phyloP scores from a whole-genome alignment of 108 stramenopile species.

The Schizochytrium sp. region DNA sequence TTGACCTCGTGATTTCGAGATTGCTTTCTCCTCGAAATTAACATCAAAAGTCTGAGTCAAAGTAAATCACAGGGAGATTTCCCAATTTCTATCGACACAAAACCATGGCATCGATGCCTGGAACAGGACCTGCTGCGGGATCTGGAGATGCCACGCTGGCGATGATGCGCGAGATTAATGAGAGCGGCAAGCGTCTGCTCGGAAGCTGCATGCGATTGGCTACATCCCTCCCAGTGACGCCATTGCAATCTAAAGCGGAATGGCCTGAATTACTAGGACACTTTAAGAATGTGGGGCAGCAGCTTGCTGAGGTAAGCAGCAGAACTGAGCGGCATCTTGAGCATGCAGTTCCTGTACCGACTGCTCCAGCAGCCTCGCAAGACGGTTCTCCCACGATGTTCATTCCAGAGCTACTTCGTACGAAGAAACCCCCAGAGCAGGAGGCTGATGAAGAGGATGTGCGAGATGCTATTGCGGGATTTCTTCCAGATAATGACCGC shows the following conservation, averaged over 20 bases:
- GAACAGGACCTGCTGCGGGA: too few species aligned
- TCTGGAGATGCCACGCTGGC: neutral
- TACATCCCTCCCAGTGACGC: conserved; percentile 3
- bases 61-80: too few species aligned
- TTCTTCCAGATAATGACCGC: conserved; percentile 51
- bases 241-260: neutral
- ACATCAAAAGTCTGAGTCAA: too few species aligned
- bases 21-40: too few species aligned
- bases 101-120: too few species aligned
- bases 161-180: conserved; percentile 47
- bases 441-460: conserved; percentile 23
- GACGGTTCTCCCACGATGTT: conserved; percentile 52
- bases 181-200: neutral
- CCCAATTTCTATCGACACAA: too few species aligned
- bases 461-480: conserved; percentile 16
- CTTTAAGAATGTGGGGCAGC: conserved; percentile 14
- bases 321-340: neutral
- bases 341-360: conserved; percentile 52
- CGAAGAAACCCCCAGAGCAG: conserved; percentile 54
- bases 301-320: conserved; percentile 19
- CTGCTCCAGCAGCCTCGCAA: conserved; percentile 22
- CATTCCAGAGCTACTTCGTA: conserved; percentile 31
- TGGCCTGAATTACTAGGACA: conserved; percentile 49
- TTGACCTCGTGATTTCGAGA: too few species aligned
- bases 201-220: conserved; percentile 24